These are phyloP conservation scores for Suillus hirtellus DNA, from an alignment of 768 basidiomycete species.

Conservation along the genomic window DNA sequence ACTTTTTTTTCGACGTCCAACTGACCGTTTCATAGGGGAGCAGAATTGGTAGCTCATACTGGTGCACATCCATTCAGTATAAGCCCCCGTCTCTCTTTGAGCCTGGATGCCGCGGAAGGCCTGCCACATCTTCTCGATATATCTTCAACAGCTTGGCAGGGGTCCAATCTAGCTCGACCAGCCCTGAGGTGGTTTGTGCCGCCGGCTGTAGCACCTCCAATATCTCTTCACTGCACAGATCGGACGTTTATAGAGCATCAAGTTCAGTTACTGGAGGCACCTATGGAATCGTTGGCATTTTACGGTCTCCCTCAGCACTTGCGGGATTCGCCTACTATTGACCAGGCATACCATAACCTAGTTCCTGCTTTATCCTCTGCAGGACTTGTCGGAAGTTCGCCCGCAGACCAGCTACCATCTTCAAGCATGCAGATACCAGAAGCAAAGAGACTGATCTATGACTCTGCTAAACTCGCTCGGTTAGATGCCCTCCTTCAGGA, in stretches of 20 bases:
- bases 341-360: conserved; percentile 44
- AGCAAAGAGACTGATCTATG: conserved; percentile 90
- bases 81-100: conserved; percentile 18
- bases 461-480: conserved; percentile 93
- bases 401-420: conserved; percentile 71
- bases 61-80: neutral
- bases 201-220: conserved; percentile 80
- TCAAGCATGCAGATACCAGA: conserved; percentile 93
- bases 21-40: neutral
- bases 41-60: conserved; percentile 2
- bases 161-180: conserved; percentile 81
- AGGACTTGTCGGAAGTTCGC: conserved; percentile 70
- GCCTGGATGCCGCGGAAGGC: conserved; percentile 38
- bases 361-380: conserved; percentile 61
- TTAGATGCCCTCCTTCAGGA: conserved; percentile 89
- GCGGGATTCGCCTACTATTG: conserved; percentile 56
- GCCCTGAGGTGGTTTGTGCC: conserved; percentile 85
- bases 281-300: conserved; percentile 70
- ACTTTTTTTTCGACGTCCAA: neutral
- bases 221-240: conserved; percentile 69
- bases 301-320: conserved; percentile 80
- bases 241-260: conserved; percentile 79
- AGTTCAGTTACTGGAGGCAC: conserved; percentile 58
- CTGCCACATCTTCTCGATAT: conserved; percentile 62
- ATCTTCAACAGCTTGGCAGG: conserved; percentile 57